phyloP scores from a whole-genome alignment of 495 filamentous ascomycete genomes.

The Penicillium lagena region DNA sequence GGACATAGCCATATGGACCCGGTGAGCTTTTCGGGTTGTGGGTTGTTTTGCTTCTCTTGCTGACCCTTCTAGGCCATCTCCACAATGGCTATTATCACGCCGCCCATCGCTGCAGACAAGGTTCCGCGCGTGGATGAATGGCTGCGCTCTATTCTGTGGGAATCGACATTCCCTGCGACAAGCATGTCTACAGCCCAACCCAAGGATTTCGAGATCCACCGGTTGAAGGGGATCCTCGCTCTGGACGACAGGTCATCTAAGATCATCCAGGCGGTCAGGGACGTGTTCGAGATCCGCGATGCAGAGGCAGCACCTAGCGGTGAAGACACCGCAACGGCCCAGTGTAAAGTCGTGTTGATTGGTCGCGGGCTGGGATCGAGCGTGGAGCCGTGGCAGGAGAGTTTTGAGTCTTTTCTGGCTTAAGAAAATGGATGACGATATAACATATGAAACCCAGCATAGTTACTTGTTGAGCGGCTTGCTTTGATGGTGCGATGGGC shows the following conservation, averaged over 20 bases:
- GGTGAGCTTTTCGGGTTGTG: conserved; percentile 35
- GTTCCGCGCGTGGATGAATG: conserved; percentile 66
- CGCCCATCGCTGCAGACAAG: conserved; percentile 44
- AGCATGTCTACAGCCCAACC: conserved; percentile 8
- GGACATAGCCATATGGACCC: conserved; percentile 81
- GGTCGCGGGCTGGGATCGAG: conserved; percentile 52
- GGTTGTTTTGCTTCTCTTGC: background rate
- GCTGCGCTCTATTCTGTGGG: conserved; percentile 83
- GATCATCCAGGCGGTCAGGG: conserved; percentile 86
- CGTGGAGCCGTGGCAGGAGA: conserved; percentile 23
- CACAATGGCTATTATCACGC: conserved; percentile 65
- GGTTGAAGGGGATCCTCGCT: conserved; percentile 71
- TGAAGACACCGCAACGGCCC: conserved; percentile 8
- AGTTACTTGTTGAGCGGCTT: too few species aligned
- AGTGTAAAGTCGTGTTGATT: conserved; percentile 76
- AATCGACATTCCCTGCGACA: conserved; percentile 51
- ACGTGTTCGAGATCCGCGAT: conserved; percentile 88
- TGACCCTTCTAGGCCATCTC: conserved; percentile 64
- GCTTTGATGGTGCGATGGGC: background rate
- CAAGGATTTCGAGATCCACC: conserved; percentile 65
- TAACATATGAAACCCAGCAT: background rate
- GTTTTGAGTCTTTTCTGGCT: conserved; percentile 27
- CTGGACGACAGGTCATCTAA: conserved; percentile 56
- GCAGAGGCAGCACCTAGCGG: conserved; percentile 27
- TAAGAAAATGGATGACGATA: background rate